These are phyloP conservation scores for Prunus mume DNA, from an alignment of 306 rosid species.

Conservation along the genomic window DNA sequence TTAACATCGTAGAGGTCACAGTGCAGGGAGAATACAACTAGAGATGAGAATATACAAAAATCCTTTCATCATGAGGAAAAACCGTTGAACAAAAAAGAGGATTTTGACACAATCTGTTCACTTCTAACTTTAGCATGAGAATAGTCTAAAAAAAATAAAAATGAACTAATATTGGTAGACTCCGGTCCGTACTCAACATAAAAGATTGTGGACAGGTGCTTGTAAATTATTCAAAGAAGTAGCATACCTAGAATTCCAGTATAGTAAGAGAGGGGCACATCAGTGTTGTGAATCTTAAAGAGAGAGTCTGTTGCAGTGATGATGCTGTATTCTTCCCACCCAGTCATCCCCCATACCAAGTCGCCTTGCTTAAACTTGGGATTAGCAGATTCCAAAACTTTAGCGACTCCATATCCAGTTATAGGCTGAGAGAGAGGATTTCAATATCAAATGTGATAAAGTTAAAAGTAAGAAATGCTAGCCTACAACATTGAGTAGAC, in stretches of 20 bases:
- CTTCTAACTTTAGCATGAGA: not conserved
- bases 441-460: not conserved
- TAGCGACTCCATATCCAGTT: slow-evolving; percentile 42
- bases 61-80: not conserved
- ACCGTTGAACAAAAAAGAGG: not conserved
- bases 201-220: not conserved
- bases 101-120: not conserved
- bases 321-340: slow-evolving; percentile 53
- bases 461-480: too few species aligned
- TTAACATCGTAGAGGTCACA: not conserved
- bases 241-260: slow-evolving; percentile 27
- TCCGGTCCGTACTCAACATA: not conserved
- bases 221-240: not conserved
- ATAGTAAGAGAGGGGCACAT: slow-evolving; percentile 51
- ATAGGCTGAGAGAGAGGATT: slow-evolving; percentile 29
- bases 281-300: slow-evolving; percentile 36
- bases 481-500: not conserved
- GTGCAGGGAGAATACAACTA: not conserved
- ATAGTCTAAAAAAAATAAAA: not conserved
- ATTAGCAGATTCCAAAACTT: slow-evolving; percentile 47
- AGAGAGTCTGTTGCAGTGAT: slow-evolving; percentile 26
- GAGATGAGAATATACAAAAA: not conserved
- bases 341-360: slow-evolving; percentile 41
- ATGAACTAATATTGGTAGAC: too few species aligned
- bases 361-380: slow-evolving; percentile 48